A percentile compares a stretch with the other conserved stretches of the same genome.
These are phyloP conservation scores for Arabidopsis thaliana DNA, from an alignment of 345 rosid genomes.

Conservation along the genomic window TAIR10.1 NC_003070.9:1062001-1062500, in stretches of 20 bases:
- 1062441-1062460: conserved; percentile 83
- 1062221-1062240: conserved; percentile 90
- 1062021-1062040: conserved; percentile 78
- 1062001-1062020: conserved; percentile 75
- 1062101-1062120: conserved; percentile 89
- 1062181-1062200: conserved; percentile 84
- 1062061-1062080: conserved; percentile 88
- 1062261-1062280: conserved; percentile 84
- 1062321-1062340: conserved; percentile 68
- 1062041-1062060: conserved; percentile 85
- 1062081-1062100: conserved; percentile 70
- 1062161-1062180: conserved; percentile 81
- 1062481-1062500: conserved; percentile 95
- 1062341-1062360: conserved; percentile 65
- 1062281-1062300: conserved; percentile 88
- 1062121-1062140: conserved; percentile 99
- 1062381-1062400: conserved; percentile 64
- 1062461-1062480: conserved; percentile 78
- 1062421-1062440: conserved; percentile 87
- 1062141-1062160: conserved; percentile 89
- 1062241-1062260: conserved; percentile 87
- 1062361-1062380: conserved; percentile 70
- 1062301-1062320: conserved; percentile 78
- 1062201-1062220: conserved; percentile 99
- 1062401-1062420: conserved; percentile 69